These are phyloP conservation scores for Hemileccinum impolitum DNA, from an alignment of 768 basidiomycete species.

Conservation along the genomic window DNA sequence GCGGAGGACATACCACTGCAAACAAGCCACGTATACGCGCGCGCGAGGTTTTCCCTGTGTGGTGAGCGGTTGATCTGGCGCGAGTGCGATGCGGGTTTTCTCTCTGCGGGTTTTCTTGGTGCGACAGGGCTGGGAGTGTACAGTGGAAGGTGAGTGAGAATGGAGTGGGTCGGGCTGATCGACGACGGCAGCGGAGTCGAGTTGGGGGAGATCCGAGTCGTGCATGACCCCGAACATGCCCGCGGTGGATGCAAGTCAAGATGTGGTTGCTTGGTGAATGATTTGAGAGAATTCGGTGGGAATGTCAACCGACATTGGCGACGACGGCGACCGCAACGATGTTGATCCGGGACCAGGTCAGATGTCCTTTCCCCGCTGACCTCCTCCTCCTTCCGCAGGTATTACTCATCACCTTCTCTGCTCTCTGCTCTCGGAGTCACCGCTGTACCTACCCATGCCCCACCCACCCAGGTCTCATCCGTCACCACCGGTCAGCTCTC, in stretches of 20 bases:
- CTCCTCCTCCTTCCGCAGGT: too few species aligned
- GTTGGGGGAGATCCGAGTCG: too few species aligned
- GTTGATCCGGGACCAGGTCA: neutral
- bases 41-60: slow-evolving; percentile 75
- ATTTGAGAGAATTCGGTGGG: neutral
- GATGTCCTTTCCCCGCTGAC: too few species aligned
- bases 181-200: neutral
- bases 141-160: neutral
- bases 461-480: neutral
- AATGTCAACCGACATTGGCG: neutral
- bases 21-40: slow-evolving; percentile 75
- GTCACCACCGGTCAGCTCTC: slow-evolving; percentile 28
- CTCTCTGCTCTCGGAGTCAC: neutral
- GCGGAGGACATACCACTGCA: slow-evolving; percentile 59
- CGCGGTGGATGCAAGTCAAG: too few species aligned
- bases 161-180: neutral
- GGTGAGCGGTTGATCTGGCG: slow-evolving; percentile 74
- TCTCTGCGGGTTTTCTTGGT: slow-evolving; percentile 45
- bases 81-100: slow-evolving; percentile 62
- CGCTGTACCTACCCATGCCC: slow-evolving; percentile 3
- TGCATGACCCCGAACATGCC: too few species aligned
- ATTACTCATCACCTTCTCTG: neutral
- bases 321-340: neutral
- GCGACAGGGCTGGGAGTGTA: neutral
- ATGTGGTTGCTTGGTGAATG: neutral